Percentiles rank a stretch among this genome's conserved stretches.
Conservation (phyloP, 768 basidiomycete species). For the Leccinum arenicola region DNA sequence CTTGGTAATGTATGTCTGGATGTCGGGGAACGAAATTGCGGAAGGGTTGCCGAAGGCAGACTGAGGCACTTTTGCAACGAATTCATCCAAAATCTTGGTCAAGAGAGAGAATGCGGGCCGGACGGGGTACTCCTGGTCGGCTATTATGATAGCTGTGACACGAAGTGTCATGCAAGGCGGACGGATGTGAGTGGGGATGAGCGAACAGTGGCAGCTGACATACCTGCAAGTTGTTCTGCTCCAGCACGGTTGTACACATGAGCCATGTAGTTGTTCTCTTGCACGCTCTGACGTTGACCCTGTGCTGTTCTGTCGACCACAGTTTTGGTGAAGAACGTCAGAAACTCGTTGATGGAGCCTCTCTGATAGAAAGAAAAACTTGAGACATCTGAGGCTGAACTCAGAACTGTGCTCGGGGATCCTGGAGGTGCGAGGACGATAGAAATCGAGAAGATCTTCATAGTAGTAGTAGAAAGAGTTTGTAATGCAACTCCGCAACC, state of each 20-base stretch:
- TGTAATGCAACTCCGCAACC: background rate
- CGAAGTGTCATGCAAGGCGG: slow-evolving; percentile 2
- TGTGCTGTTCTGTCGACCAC: slow-evolving; percentile 84
- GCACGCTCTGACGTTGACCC: slow-evolving; percentile 89
- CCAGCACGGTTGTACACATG: slow-evolving; percentile 92
- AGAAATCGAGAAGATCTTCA: slow-evolving; percentile 88
- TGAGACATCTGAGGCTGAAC: slow-evolving; percentile 73
- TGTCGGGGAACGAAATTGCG: slow-evolving; percentile 73
- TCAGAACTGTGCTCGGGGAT: slow-evolving; percentile 61
- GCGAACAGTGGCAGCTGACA: slow-evolving; percentile 20
- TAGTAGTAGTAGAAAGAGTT: slow-evolving; percentile 31
- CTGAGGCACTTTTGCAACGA: slow-evolving; percentile 74
- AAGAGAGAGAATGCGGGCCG: slow-evolving; percentile 95
- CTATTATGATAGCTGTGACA: slow-evolving; percentile 77
- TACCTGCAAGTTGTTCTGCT: slow-evolving; percentile 82
- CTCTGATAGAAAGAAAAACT: slow-evolving; percentile 94
- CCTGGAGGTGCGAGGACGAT: slow-evolving; percentile 66
- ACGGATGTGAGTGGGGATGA: background rate
- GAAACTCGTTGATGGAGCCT: slow-evolving; percentile 85
- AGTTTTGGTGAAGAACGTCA: slow-evolving; percentile 92
- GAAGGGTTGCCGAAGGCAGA: slow-evolving; percentile 62
- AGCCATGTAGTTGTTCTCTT: slow-evolving; percentile 90
- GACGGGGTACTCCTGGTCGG: slow-evolving; percentile 95
- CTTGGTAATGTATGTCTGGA: slow-evolving; percentile 76
- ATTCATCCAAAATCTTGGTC: slow-evolving; percentile 91